Conservation (phyloP, 228 moss, liverwort and hornwort species). For the Sphagnum magellanicum region DNA sequence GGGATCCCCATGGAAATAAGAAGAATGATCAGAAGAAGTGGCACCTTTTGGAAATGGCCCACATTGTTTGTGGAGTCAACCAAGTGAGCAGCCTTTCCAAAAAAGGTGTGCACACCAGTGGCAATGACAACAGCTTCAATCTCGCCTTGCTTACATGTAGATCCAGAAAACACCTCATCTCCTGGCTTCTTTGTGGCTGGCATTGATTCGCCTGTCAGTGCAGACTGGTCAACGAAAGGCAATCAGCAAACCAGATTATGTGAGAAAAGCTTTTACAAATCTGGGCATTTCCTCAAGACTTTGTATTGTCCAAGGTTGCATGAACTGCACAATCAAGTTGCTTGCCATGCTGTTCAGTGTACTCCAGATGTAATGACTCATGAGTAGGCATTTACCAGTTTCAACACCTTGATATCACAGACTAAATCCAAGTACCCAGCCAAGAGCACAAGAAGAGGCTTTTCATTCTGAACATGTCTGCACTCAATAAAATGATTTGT, state of each 20-base stretch:
- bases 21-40: not conserved
- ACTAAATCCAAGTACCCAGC: not conserved
- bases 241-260: not conserved
- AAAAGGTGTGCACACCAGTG: slow-evolving; percentile 24
- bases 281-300: too few relatives aligned
- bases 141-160: slow-evolving; percentile 13
- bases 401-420: not conserved
- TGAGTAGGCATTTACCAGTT: not conserved
- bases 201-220: slow-evolving; percentile 10
- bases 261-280: not conserved
- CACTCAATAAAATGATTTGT: too few relatives aligned
- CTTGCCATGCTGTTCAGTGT: not conserved
- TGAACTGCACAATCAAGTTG: too few relatives aligned
- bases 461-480: not conserved
- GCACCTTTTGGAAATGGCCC: slow-evolving; percentile 8
- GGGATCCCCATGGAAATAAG: too few relatives aligned
- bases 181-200: slow-evolving; percentile 10
- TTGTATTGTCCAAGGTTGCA: too few relatives aligned
- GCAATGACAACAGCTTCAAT: slow-evolving; percentile 18
- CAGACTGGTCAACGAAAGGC: slow-evolving; percentile 5
- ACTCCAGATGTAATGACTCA: not conserved
- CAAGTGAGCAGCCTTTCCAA: slow-evolving; percentile 26
- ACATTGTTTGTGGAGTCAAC: slow-evolving; percentile 17
- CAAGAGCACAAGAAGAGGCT: not conserved
- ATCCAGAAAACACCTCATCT: slow-evolving; percentile 13